phyloP scores from a whole-genome alignment of 2,329 filamentous ascomycete species.

The Botrytis cinerea region DNA sequence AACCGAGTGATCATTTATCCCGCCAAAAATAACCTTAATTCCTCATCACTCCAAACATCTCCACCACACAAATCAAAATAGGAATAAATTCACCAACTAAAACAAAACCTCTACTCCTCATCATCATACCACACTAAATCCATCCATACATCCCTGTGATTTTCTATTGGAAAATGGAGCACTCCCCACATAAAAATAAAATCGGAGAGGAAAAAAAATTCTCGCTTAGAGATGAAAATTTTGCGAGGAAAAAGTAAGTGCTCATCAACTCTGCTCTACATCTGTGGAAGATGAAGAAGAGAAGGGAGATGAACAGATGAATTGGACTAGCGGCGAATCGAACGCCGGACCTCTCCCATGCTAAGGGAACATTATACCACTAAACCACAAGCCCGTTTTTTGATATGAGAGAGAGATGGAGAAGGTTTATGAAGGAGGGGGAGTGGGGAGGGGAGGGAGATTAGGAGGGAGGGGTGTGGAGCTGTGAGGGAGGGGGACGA shows the following conservation, averaged over 20 bases:
- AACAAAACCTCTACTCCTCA: too few relatives aligned
- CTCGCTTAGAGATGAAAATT: neutral
- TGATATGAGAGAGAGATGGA: fast-evolving
- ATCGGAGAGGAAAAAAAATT: too few relatives aligned
- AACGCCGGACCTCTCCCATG: conserved; percentile 17
- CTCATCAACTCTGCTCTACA: too few relatives aligned
- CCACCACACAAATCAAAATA: neutral
- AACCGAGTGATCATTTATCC: neutral
- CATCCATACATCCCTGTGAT: too few relatives aligned
- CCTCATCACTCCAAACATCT: neutral
- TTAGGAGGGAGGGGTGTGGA: neutral
- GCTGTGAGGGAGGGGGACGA: neutral
- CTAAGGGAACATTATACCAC: conserved; percentile 19
- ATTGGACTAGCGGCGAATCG: conserved; percentile 12
- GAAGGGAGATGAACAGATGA: too few relatives aligned
- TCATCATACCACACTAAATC: too few relatives aligned
- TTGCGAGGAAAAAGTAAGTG: too few relatives aligned
- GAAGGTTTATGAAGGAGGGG: neutral
- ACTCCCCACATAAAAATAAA: too few relatives aligned
- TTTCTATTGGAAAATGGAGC: too few relatives aligned
- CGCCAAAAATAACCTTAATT: neutral
- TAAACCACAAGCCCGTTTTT: conserved; percentile 16
- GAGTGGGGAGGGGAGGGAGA: neutral
- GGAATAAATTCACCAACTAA: too few relatives aligned
- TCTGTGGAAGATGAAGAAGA: neutral